These are phyloP conservation scores for Sporopachydermia cereana DNA, from an alignment of 1,139 yeast genomes.

Conservation along the genomic window DNA sequence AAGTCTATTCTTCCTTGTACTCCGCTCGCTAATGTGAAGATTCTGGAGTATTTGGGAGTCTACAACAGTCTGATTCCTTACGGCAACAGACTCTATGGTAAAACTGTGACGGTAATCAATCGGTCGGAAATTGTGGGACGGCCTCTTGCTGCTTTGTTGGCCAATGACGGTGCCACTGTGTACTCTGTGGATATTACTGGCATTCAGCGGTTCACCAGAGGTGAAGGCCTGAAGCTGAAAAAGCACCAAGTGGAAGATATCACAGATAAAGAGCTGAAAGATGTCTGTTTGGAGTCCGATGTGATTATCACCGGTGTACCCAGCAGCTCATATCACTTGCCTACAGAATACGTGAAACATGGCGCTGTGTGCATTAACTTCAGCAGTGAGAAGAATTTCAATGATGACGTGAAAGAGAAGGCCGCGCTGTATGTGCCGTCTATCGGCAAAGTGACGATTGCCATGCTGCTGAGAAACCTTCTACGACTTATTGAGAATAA, in stretches of 20 bases:
- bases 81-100: constrained; percentile 89
- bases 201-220: constrained; percentile 85
- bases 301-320: constrained; percentile 97
- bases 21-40: constrained; percentile 88
- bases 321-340: constrained; percentile 68
- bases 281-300: constrained; percentile 66
- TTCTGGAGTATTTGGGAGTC: constrained; percentile 78
- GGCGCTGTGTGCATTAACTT: constrained; percentile 91
- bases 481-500: constrained; percentile 67
- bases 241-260: constrained; percentile 78
- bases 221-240: constrained; percentile 73
- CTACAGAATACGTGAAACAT: constrained; percentile 62
- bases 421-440: constrained; percentile 92
- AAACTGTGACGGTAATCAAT: constrained; percentile 80
- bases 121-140: constrained; percentile 95
- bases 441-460: constrained; percentile 90
- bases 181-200: constrained; percentile 84
- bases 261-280: constrained; percentile 40
- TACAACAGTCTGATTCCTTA: constrained; percentile 73
- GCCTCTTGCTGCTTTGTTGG: constrained; percentile 89
- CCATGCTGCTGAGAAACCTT: constrained; percentile 84
- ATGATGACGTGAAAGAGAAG: constrained; percentile 57
- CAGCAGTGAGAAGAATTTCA: constrained; percentile 79
- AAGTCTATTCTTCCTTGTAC: constrained; percentile 94
- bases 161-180: constrained; percentile 95